These are phyloP conservation scores for Mychonastes homosphaera DNA, from an alignment of 139 green algal species.

Conservation along the genomic window DNA sequence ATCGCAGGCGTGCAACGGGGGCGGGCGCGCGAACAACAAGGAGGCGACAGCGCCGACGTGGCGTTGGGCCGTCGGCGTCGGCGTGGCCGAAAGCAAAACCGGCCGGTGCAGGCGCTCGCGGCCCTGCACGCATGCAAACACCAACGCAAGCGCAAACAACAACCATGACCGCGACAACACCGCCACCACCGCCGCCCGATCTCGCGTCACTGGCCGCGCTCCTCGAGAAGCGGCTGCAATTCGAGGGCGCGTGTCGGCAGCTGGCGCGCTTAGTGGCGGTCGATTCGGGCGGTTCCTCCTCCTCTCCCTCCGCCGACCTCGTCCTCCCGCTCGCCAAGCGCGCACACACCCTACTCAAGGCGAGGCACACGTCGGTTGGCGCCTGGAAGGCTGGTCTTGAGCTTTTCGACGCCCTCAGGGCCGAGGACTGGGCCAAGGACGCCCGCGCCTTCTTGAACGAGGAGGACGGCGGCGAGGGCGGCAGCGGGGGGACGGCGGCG, in stretches of 20 bases:
- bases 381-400: conserved; percentile 2
- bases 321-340: not conserved
- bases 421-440: not conserved
- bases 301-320: not conserved
- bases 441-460: not conserved
- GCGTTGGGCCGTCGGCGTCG: too few species aligned
- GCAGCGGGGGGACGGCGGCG: not conserved
- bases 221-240: conserved; percentile 14
- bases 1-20: too few species aligned
- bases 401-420: not conserved
- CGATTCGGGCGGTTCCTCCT: not conserved
- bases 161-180: not conserved
- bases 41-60: too few species aligned
- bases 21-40: too few species aligned
- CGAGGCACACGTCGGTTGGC: conserved; percentile 2
- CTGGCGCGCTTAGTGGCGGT: not conserved
- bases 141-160: too few species aligned
- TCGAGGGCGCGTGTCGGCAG: conserved; percentile 6
- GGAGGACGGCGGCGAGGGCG: not conserved
- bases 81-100: too few species aligned
- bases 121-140: too few species aligned
- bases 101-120: too few species aligned
- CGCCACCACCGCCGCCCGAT: not conserved
- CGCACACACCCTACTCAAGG: conserved; percentile 8
- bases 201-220: not conserved